These are phyloP conservation scores for Wallemia mellicola DNA, from an alignment of 1,284 basidiomycete species.

Conservation along the genomic window DNA sequence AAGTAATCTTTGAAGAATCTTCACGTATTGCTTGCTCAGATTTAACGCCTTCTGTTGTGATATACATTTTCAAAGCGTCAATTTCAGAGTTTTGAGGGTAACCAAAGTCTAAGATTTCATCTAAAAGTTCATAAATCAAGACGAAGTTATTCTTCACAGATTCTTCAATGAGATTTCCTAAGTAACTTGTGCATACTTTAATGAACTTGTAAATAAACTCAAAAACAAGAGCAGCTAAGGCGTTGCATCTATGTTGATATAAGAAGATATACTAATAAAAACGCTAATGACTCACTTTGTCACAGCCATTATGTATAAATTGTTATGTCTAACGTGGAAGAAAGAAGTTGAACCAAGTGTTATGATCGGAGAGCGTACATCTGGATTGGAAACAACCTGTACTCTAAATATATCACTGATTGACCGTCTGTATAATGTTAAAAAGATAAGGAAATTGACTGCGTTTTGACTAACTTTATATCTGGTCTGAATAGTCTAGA, in stretches of 20 bases:
- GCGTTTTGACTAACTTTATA: constrained; percentile 37
- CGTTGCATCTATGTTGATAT: constrained; percentile 39
- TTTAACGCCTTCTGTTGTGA: constrained; percentile 87
- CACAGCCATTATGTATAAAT: constrained; percentile 75
- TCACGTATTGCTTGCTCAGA: constrained; percentile 50
- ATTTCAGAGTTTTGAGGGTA: constrained; percentile 99
- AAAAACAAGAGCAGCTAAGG: constrained; percentile 88
- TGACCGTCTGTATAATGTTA: constrained; percentile 34
- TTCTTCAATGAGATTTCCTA: constrained; percentile 93
- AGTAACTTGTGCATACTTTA: constrained; percentile 71
- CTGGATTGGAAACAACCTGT: constrained; percentile 88
- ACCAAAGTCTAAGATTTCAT: constrained; percentile 94
- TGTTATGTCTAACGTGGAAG: constrained; percentile 85
- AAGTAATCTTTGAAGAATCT: constrained; percentile 83
- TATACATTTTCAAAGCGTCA: constrained; percentile 88
- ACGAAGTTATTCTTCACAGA: constrained; percentile 97
- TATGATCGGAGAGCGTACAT: constrained; percentile 86
- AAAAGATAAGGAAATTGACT: constrained; percentile 3
- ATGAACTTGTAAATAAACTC: constrained; percentile 94
- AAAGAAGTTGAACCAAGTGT: constrained; percentile 90
- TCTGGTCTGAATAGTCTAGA: constrained; percentile 74
- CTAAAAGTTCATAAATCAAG: constrained; percentile 77
- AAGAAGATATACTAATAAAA: background rate
- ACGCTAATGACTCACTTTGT: constrained; percentile 39
- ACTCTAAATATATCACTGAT: constrained; percentile 91